Conservation (phyloP, 768 basidiomycete genomes). For the Boletales sp. region DNA sequence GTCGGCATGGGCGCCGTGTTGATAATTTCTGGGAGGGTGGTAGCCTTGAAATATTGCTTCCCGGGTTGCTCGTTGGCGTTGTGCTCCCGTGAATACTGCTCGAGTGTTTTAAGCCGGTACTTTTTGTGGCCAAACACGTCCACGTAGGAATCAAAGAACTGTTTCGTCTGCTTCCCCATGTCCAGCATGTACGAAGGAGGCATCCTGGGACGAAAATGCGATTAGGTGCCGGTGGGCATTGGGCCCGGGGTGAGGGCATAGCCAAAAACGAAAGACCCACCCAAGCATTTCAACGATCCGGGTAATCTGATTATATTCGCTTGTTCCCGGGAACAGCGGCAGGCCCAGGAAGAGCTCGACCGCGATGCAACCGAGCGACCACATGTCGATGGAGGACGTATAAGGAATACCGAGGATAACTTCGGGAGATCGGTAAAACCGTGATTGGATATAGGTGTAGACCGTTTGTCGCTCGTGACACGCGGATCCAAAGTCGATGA, state of each 20-base stretch:
- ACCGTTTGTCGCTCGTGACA: constrained; percentile 99
- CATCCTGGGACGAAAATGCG: constrained; percentile 45
- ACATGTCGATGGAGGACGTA: constrained; percentile 97
- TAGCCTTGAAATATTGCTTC: constrained; percentile 98
- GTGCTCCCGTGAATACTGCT: constrained; percentile 95
- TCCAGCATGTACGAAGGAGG: constrained; percentile 94
- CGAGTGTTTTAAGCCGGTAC: constrained; percentile 83
- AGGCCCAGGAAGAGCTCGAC: constrained; percentile 96
- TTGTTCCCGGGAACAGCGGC: constrained; percentile 96
- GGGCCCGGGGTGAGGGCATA: not conserved
- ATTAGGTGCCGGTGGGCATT: constrained; percentile 1
- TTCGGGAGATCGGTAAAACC: constrained; percentile 98
- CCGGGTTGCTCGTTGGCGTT: constrained; percentile 95
- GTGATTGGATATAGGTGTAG: constrained; percentile 98
- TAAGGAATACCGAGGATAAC: constrained; percentile 94
- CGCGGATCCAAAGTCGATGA: constrained; percentile 98
- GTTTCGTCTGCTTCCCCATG: constrained; percentile 88
- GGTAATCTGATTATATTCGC: constrained; percentile 98
- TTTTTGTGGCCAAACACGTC: constrained; percentile 79
- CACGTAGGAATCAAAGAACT: constrained; percentile 85
- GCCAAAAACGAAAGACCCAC: constrained; percentile 43
- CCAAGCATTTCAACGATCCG: constrained; percentile 98
- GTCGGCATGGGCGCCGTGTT: constrained; percentile 92
- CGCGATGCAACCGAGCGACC: constrained; percentile 97
- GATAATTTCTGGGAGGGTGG: constrained; percentile 90